Base-by-base conservation (phyloP, 192 early-diverging fungal species). In the Lobosporangium transversale region DNA sequence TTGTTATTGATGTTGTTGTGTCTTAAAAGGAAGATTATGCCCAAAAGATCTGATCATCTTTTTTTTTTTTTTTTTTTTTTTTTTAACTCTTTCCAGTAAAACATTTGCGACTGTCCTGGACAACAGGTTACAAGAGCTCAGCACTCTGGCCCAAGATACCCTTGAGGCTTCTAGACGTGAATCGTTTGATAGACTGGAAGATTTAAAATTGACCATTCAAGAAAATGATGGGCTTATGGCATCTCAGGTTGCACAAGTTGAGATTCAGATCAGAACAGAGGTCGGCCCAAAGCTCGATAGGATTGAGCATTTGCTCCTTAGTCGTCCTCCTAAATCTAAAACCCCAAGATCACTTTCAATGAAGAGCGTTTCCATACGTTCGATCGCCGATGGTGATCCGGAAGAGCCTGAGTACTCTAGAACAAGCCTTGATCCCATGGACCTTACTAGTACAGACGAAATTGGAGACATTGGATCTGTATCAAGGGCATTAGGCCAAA, bases 181-280 rank as follows among this genome's bases (percentile, higher is more conserved):
- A 21, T 68, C 66, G 6, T 37, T 68, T 18, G 56, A 58, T 35
- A 68, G 48, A 12, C 17, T 68, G 21, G 66, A 58, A 2, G 48
- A 24, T 31, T n/a, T 68, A 1, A 57, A 27, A 12, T 21, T 47
- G 9, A 3, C 56, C 10, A 4, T 68, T 3, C 36, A 43, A 3
- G 32, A 20, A 18, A 37, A 33, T 4, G 53, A 58, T 14, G 0
- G 15, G 24, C 59, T 45, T 5, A 26, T 60, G 17, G 54, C 47
- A 18, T 27, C 29, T 8, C 61, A 52, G 21, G 54, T 57, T 43
- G 55, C 45, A 18, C 32, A 20, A 17, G 40, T 36, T 8, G 69
- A 63, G 23, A 30, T 29, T 12, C 69, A 71, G 20, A 57, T 71
- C 44, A 54, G 44, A 33, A 56, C 12, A 1, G 45, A 62, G 14